A percentile compares a stretch with the other conserved stretches of the same genome.
Evolutionary conservation across 768 basidiomycete genomes (phyloP).

Genomic region (Dictyophora rubrovolvata): DNA sequence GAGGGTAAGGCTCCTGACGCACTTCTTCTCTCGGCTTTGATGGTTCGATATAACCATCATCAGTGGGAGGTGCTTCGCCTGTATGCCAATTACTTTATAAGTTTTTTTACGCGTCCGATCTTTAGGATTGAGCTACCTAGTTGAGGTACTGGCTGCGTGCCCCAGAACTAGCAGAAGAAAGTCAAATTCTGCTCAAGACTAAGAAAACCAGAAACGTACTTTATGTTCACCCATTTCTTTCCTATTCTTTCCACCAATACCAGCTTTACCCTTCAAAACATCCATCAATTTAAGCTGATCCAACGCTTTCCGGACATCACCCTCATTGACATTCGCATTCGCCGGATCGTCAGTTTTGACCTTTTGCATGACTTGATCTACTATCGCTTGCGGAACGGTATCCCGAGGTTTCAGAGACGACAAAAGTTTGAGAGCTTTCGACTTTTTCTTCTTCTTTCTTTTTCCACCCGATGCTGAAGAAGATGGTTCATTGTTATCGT

Average conservation of each 20-base stretch:
- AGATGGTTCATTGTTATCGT: not conserved
- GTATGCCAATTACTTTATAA: conserved; percentile 6
- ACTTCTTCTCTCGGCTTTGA: conserved; percentile 68
- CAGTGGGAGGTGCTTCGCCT: conserved; percentile 56
- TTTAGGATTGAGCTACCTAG: conserved; percentile 34
- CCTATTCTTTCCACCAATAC: conserved; percentile 61
- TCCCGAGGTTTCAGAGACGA: conserved; percentile 38
- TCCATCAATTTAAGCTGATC: conserved; percentile 81
- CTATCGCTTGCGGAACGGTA: conserved; percentile 48
- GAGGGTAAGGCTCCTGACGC: conserved; percentile 75
- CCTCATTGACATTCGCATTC: conserved; percentile 42
- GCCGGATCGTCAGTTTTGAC: conserved; percentile 50
- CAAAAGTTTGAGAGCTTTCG: conserved; percentile 48
- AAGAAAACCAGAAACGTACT: conserved; percentile 32
- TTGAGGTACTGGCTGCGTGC: conserved; percentile 94
- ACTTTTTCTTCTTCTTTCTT: conserved; percentile 88
- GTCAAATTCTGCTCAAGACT: not conserved
- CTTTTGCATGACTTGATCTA: conserved; percentile 57
- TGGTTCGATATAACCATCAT: conserved; percentile 86
- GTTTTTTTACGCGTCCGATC: not conserved
- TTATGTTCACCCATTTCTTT: conserved; percentile 86
- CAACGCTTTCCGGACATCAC: conserved; percentile 56
- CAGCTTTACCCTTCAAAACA: conserved; percentile 71
- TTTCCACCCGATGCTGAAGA: conserved; percentile 34
- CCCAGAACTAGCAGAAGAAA: conserved; percentile 68